Evolutionary conservation across 2,329 filamentous ascomycete species (phyloP), one percentile per base, ranked within the genome.

Genomic region (Phialocephala subalpina): DNA sequence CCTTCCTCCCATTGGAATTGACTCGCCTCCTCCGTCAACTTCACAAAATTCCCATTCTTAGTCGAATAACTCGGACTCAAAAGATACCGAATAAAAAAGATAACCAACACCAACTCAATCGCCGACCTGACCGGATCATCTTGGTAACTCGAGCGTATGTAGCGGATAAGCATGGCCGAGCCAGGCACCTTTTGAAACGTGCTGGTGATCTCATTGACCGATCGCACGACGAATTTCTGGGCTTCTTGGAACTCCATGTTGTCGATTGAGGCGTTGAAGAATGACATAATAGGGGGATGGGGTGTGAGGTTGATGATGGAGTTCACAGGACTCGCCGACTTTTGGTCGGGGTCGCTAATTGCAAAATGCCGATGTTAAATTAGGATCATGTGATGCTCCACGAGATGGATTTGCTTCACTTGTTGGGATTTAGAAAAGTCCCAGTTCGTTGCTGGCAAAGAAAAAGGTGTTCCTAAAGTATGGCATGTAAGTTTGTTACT

Each of bases 71-170:
- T 94, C 0, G 95, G 94, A 68, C 94, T 91, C 68, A 98, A 84
- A 62, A 99, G 84, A 79, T 99, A 99, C 69, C 94, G 89, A 65
- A 99, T 91, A 69, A 97, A 97, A 82, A 99, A 99, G 62, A 99
- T 88, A 73, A 99, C 92, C 66, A 99, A 85, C 71, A 98, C 90
- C 59, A 99, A 84, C 81, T 99, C 96, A 72, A 99, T 93, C 45
- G 93, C 93, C 60, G 93, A 97, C 62, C 97, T 91, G 64, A 98
- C 89, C 11, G 96, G 96, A 75, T 99, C 96, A 77, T 99, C 92
- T 82, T 99, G 96, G 82, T 99, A 98, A 78, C 94, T 97, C 65
- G 94, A 97, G 79, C 93, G 93, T 77, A 99, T 94, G 81, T 99
- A 99, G 69, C 96, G 92, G 73, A 97, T 87, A 75, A 98, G 85